phyloP scores from a whole-genome alignment of 345 rosid species.

The Eucalyptus brandiana region DNA sequence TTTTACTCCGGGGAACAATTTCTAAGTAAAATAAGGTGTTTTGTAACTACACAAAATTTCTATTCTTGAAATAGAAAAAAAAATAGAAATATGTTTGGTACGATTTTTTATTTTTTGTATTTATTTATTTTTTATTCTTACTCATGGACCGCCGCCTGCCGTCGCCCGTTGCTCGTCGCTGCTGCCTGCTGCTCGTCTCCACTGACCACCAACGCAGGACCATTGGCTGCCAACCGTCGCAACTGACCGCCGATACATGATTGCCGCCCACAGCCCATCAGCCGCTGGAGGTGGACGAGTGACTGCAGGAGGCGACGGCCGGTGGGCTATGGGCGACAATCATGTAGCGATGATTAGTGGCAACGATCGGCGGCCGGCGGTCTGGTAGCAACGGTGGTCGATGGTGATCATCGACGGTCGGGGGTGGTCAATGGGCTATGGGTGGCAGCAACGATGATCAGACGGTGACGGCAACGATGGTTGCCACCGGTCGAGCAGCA shows the following conservation, averaged over 20 bases:
- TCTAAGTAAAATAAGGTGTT: too few relatives aligned
- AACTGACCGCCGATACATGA: accelerated
- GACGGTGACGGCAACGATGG: too few relatives aligned
- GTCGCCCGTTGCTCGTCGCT: accelerated
- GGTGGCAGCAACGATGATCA: accelerated
- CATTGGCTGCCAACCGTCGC: accelerated
- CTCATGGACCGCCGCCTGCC: accelerated
- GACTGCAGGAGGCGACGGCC: accelerated
- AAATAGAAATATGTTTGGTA: too few relatives aligned
- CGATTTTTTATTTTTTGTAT: too few relatives aligned
- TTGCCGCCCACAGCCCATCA: accelerated
- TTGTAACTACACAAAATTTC: too few relatives aligned
- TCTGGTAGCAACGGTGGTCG: accelerated
- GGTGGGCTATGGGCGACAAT: too few relatives aligned
- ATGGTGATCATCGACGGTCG: accelerated
- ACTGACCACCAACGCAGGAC: accelerated
- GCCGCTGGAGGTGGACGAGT: accelerated
- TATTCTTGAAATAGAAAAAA: too few relatives aligned
- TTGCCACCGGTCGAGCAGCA: too few relatives aligned
- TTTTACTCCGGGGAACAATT: accelerated
- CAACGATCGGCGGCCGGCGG: accelerated
- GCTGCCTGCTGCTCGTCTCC: accelerated
- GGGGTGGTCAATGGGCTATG: too few relatives aligned
- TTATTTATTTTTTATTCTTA: too few relatives aligned
- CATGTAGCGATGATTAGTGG: accelerated